These are phyloP conservation scores for Plantago elongata DNA, from an alignment of 257 asterid genomes.

Conservation along the genomic window DNA sequence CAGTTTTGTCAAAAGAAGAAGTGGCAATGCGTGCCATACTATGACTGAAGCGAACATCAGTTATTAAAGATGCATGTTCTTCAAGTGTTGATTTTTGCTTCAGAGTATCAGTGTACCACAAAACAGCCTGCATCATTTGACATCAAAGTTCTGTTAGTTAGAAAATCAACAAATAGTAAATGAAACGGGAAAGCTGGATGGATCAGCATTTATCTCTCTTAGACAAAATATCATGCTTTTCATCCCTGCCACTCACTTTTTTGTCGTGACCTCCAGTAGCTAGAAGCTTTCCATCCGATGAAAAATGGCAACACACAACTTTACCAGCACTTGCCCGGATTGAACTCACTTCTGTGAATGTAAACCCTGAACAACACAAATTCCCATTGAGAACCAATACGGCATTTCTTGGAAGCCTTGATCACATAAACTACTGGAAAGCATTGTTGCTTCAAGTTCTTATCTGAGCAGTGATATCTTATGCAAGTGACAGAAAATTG, in stretches of 20 bases:
- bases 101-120: conserved; percentile 75
- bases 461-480: too few relatives aligned
- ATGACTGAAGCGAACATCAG: conserved; percentile 95
- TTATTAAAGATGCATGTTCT: conserved; percentile 76
- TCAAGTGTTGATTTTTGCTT: conserved; percentile 80
- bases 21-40: conserved; percentile 98
- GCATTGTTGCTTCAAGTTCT: too few relatives aligned
- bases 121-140: conserved; percentile 63
- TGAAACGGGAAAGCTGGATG: not conserved
- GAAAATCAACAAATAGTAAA: too few relatives aligned
- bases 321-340: conserved; percentile 75
- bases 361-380: conserved; percentile 51
- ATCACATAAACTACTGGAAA: too few relatives aligned
- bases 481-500: too few relatives aligned
- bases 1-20: conserved; percentile 90
- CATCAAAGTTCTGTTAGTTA: not conserved
- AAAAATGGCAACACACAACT: conserved; percentile 92
- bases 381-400: conserved; percentile 13
- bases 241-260: conserved; percentile 43
- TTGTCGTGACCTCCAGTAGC: conserved; percentile 98
- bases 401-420: too few relatives aligned
- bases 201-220: not conserved
- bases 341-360: conserved; percentile 65
- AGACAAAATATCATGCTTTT: not conserved
- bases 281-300: conserved; percentile 92